Conservation (phyloP, 148 eudicot genomes). For the Heliosperma pusillum region DNA sequence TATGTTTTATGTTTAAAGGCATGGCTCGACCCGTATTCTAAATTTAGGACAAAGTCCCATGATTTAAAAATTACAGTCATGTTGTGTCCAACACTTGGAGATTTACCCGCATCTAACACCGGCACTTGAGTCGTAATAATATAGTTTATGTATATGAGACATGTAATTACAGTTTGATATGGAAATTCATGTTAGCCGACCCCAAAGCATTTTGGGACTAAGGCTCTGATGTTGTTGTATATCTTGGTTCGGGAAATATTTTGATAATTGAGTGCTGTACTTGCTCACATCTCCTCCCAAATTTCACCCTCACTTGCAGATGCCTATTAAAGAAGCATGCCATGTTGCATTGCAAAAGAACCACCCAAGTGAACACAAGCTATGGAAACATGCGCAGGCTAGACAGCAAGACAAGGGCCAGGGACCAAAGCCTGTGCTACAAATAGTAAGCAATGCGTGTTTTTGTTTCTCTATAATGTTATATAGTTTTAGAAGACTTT, state of each 20-base stretch:
- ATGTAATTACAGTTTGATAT: background rate
- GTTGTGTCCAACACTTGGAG: too few relatives aligned
- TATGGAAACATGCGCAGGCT: constrained; percentile 97
- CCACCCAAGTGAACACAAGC: constrained; percentile 75
- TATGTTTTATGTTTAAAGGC: too few relatives aligned
- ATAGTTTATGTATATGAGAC: too few relatives aligned
- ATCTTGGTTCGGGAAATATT: background rate
- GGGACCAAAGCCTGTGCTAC: constrained; percentile 80
- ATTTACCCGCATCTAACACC: too few relatives aligned
- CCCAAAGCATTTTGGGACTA: background rate
- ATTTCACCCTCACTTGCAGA: constrained; percentile 36
- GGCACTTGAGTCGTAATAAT: too few relatives aligned
- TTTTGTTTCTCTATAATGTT: background rate
- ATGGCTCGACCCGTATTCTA: too few relatives aligned
- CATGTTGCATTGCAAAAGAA: constrained; percentile 88
- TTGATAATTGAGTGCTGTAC: background rate
- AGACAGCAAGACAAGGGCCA: constrained; percentile 77
- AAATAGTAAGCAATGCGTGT: constrained; percentile 58
- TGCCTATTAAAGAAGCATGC: constrained; percentile 98
- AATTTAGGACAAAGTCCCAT: too few relatives aligned
- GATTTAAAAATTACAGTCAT: too few relatives aligned
- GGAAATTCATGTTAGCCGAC: background rate
- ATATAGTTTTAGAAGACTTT: background rate
- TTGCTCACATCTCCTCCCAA: constrained; percentile 1
- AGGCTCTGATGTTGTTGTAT: too few relatives aligned